Percentiles rank a stretch among this genome's conserved stretches.
Evolutionary conservation across 345 rosid species (phyloP).

Genomic region (Citrus medica): DNA sequence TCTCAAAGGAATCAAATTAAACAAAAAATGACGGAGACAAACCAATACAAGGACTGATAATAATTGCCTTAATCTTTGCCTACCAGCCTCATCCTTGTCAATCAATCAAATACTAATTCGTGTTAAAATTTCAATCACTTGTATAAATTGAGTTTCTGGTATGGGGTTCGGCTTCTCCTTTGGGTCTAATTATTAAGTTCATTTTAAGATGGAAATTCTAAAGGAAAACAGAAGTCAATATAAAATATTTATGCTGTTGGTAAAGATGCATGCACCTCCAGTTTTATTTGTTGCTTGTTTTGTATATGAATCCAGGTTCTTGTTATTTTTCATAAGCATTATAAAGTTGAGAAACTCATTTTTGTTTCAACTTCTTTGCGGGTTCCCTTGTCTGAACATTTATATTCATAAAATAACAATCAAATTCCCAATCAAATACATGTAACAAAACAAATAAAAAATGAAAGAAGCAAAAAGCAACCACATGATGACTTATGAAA

Average conservation of each 20-base stretch:
- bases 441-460: background rate
- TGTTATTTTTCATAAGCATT: background rate
- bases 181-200: background rate
- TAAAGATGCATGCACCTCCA: background rate
- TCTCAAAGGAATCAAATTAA: too few species aligned
- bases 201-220: background rate
- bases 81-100: too few species aligned
- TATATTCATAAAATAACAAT: background rate
- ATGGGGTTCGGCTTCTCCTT: background rate
- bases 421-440: background rate
- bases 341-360: background rate
- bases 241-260: background rate
- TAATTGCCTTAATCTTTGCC: too few species aligned
- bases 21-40: too few species aligned
- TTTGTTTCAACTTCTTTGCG: background rate
- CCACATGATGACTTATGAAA: background rate
- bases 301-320: background rate
- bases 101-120: too few species aligned
- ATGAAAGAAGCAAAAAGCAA: background rate
- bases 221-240: background rate
- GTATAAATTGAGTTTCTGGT: background rate
- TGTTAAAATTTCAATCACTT: too few species aligned
- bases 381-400: background rate
- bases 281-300: background rate
- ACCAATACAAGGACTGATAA: too few species aligned